Percentiles rank a stretch among this genome's conserved stretches.
Conservation (phyloP, 495 filamentous ascomycete genomes). For the Neurospora intermedia region DNA sequence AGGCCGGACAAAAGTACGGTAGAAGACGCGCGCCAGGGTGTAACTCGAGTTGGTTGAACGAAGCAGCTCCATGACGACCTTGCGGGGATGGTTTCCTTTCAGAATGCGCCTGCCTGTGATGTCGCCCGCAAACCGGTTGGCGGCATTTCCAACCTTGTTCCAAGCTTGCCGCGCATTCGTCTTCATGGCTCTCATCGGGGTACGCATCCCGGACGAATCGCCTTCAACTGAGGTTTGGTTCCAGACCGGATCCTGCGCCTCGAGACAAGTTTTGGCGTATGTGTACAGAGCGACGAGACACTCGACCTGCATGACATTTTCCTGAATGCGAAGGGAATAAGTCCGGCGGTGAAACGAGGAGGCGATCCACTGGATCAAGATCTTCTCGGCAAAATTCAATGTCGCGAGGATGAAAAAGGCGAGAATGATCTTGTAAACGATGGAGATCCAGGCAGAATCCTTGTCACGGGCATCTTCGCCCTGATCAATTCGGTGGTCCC, state of each 20-base stretch:
- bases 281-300: constrained; percentile 54
- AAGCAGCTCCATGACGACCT: constrained; percentile 72
- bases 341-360: constrained; percentile 87
- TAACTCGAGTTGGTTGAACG: constrained; percentile 64
- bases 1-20: constrained; percentile 72
- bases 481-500: constrained; percentile 54
- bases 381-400: constrained; percentile 84
- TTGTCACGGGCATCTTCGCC: constrained; percentile 36
- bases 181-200: constrained; percentile 60
- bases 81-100: constrained; percentile 69
- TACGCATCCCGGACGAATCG: constrained; percentile 49
- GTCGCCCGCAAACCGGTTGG: constrained; percentile 86
- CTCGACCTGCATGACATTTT: constrained; percentile 65
- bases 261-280: constrained; percentile 64
- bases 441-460: constrained; percentile 57
- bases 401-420: constrained; percentile 67
- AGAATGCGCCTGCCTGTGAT: constrained; percentile 75
- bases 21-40: constrained; percentile 82
- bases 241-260: constrained; percentile 58
- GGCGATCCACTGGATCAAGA: constrained; percentile 90
- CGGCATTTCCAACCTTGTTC: constrained; percentile 75
- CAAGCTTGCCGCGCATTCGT: constrained; percentile 62
- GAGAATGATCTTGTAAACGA: constrained; percentile 80
- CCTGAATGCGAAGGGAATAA: constrained; percentile 82
- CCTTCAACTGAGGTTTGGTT: constrained; percentile 12